Evolutionary conservation across 208 protist genomes (phyloP).

Genomic region (Trypanosoma avium): DNA sequence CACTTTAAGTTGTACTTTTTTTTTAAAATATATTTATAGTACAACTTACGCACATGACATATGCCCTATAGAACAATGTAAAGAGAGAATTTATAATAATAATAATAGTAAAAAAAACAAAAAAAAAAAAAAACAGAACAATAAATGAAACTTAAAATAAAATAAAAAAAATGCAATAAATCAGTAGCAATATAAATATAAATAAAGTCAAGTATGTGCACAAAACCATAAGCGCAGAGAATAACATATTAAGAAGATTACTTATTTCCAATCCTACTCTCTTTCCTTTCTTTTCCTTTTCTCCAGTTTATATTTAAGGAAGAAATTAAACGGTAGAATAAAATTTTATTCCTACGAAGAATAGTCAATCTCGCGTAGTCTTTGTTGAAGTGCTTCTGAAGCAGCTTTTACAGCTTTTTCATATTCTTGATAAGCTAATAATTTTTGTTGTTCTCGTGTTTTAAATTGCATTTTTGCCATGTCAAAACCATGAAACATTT

Average conservation of each 20-base stretch:
- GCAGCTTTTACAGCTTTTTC: conserved; percentile 12
- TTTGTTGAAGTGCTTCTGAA: conserved; percentile 1
- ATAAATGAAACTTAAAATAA: not conserved
- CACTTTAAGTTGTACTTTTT: too few relatives aligned
- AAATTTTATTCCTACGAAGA: not conserved
- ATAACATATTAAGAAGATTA: too few relatives aligned
- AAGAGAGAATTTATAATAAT: not conserved
- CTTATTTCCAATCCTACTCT: too few relatives aligned
- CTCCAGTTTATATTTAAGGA: too few relatives aligned
- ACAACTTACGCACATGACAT: not conserved
- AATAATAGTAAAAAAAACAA: not conserved
- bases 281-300: too few relatives aligned
- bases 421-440: conserved; percentile 18
- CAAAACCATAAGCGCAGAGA: too few relatives aligned
- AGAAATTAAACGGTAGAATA: too few relatives aligned
- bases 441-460: conserved; percentile 2
- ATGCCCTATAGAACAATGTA: not conserved
- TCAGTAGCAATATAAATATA: too few relatives aligned
- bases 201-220: too few relatives aligned
- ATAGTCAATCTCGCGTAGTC: conserved; percentile 13
- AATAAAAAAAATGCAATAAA: not conserved
- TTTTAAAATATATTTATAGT: not conserved
- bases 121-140: not conserved
- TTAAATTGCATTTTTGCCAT: not conserved
- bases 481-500: not conserved